These are phyloP conservation scores for Vararia minispora DNA, from an alignment of 768 basidiomycete species.

Conservation along the genomic window DNA sequence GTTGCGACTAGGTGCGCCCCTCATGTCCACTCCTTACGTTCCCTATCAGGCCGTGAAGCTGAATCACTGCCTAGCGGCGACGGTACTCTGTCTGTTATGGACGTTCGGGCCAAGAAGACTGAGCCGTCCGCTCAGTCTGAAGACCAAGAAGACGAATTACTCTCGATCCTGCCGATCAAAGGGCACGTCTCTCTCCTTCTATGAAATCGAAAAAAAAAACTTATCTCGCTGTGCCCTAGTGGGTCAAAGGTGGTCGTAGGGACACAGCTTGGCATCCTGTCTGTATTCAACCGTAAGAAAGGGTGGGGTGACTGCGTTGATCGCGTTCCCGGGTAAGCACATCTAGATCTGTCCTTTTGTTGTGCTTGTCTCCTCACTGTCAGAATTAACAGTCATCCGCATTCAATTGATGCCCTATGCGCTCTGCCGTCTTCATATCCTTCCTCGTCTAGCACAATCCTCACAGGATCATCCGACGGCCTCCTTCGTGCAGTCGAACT, in stretches of 20 bases:
- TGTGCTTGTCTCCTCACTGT: not conserved
- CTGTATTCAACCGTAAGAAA: slow-evolving; percentile 77
- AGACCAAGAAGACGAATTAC: slow-evolving; percentile 91
- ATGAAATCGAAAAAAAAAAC: too few species aligned
- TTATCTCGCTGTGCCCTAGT: too few species aligned
- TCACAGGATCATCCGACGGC: slow-evolving; percentile 89
- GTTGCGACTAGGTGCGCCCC: slow-evolving; percentile 71
- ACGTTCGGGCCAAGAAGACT: slow-evolving; percentile 72
- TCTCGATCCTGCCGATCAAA: slow-evolving; percentile 80
- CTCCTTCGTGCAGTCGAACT: slow-evolving; percentile 79
- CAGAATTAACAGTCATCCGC: slow-evolving; percentile 56
- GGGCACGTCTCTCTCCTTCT: slow-evolving; percentile 33
- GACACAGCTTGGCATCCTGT: slow-evolving; percentile 81
- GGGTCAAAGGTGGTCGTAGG: slow-evolving; percentile 80
- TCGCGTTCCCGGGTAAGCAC: slow-evolving; percentile 67
- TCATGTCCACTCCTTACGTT: not conserved
- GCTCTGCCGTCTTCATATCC: slow-evolving; percentile 52
- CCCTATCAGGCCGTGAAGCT: not conserved
- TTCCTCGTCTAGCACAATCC: slow-evolving; percentile 57
- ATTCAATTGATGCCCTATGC: slow-evolving; percentile 83
- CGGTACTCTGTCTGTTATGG: slow-evolving; percentile 86
- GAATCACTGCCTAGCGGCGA: slow-evolving; percentile 52
- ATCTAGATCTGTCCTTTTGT: too few species aligned
- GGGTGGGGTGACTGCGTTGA: slow-evolving; percentile 94
- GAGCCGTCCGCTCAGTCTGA: slow-evolving; percentile 81